Percentiles rank a stretch among this genome's conserved stretches.
phyloP scores from a whole-genome alignment of 257 asterid species.

The Solanum habrochaites region DNA sequence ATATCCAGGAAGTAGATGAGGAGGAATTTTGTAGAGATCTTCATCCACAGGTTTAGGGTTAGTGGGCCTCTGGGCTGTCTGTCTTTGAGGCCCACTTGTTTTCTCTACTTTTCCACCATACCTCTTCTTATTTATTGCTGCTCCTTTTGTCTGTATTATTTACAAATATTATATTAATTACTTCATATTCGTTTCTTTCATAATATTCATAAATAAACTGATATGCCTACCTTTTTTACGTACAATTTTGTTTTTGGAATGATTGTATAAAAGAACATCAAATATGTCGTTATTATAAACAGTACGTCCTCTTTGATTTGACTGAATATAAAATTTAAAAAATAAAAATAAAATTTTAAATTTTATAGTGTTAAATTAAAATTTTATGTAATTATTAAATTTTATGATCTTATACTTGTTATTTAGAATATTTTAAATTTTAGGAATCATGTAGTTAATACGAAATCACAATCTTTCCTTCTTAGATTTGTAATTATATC shows the following conservation, averaged over 20 bases:
- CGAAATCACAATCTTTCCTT: no score
- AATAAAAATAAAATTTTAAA: background rate
- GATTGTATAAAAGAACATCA: background rate
- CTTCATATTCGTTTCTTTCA: background rate
- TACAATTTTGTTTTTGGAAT: background rate
- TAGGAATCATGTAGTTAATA: no score
- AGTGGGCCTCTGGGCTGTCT: background rate
- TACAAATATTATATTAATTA: background rate
- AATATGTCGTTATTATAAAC: background rate
- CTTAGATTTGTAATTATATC: no score
- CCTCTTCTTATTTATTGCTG: background rate
- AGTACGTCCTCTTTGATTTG: background rate
- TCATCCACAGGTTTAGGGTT: constrained; percentile 74
- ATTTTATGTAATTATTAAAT: background rate
- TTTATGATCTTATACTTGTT: background rate
- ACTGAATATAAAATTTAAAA: background rate
- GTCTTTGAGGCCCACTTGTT: constrained; percentile 11
- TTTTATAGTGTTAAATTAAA: background rate
- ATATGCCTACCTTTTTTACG: background rate
- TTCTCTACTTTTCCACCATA: background rate
- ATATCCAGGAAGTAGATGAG: constrained; percentile 45
- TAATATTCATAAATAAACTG: background rate
- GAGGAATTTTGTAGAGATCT: constrained; percentile 83
- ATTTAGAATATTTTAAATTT: no score
- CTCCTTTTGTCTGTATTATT: background rate